Evolutionary conservation across 2,329 filamentous ascomycete species (phyloP).

Genomic region (Aspergillus floridensis): DNA sequence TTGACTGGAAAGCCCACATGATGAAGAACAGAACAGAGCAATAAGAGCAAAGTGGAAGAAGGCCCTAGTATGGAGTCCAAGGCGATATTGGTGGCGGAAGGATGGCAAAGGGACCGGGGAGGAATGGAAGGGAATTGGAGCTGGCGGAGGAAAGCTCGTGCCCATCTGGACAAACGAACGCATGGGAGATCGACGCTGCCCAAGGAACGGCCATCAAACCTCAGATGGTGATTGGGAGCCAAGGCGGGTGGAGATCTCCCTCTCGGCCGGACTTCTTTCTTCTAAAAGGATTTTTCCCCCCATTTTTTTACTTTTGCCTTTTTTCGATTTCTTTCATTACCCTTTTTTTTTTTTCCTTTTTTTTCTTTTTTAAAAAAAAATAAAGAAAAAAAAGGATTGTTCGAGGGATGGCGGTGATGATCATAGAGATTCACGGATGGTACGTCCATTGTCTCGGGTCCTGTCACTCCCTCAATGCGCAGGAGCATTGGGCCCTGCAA

Average conservation of each 20-base stretch:
- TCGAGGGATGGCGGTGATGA: neutral
- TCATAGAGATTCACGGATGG: slow-evolving; percentile 6
- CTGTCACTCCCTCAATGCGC: slow-evolving; percentile 19
- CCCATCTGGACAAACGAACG: slow-evolving; percentile 16
- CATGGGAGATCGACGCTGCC: slow-evolving; percentile 19
- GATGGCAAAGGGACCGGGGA: neutral
- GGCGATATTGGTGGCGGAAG: neutral
- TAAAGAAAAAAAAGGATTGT: neutral
- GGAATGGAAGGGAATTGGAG: neutral
- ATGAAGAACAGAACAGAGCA: neutral
- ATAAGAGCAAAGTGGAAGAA: neutral
- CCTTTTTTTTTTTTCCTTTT: no score
- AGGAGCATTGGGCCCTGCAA: slow-evolving; percentile 8
- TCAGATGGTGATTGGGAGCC: slow-evolving; percentile 2
- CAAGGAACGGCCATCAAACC: slow-evolving; percentile 9
- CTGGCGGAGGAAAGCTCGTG: slow-evolving; percentile 16
- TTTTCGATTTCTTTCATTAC: neutral
- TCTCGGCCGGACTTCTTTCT: slow-evolving; percentile 13
- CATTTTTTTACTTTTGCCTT: neutral
- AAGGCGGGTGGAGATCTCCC: neutral
- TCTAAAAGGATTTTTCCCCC: neutral
- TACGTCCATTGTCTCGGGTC: slow-evolving; percentile 26
- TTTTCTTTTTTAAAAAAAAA: no score
- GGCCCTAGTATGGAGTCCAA: neutral
- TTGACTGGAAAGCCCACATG: neutral